Evolutionary conservation across 441 rosid species (phyloP).

Genomic region (Adansonia gregorii): DNA sequence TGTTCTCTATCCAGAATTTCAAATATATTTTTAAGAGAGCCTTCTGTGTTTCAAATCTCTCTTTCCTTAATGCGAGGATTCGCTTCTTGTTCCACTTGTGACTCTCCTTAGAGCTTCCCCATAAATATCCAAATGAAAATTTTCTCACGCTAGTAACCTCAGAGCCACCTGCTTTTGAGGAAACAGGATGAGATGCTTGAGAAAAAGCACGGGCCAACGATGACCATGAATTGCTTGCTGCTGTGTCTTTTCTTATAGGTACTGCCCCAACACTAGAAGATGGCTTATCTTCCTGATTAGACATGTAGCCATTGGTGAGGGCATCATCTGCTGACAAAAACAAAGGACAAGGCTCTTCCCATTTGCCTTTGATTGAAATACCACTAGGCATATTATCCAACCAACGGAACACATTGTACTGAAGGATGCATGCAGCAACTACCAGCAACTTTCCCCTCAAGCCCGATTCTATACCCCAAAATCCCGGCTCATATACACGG

Average conservation of each 20-base stretch:
- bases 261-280: conserved; percentile 41
- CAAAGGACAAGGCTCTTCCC: conserved; percentile 96
- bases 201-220: conserved; percentile 49
- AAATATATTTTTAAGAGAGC: conserved; percentile 69
- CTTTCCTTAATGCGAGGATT: conserved; percentile 73
- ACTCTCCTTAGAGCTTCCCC: conserved; percentile 92
- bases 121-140: conserved; percentile 83
- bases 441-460: conserved; percentile 92
- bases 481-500: conserved; percentile 66
- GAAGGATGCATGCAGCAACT: conserved; percentile 90
- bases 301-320: conserved; percentile 43
- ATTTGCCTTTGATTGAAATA: conserved; percentile 53
- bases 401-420: conserved; percentile 94
- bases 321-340: conserved; percentile 77
- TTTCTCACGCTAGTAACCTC: conserved; percentile 54
- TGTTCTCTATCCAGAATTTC: conserved; percentile 95
- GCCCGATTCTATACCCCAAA: conserved; percentile 92
- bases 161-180: conserved; percentile 56
- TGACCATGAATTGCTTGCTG: conserved; percentile 51
- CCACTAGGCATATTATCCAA: conserved; percentile 65
- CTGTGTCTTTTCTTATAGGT: conserved; percentile 40
- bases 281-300: conserved; percentile 56
- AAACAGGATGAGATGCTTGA: conserved; percentile 45
- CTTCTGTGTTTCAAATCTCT: conserved; percentile 92
- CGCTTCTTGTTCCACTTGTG: conserved; percentile 90